phyloP scores from a whole-genome alignment of 257 asterid species.

The Solanum microdontum region DNA sequence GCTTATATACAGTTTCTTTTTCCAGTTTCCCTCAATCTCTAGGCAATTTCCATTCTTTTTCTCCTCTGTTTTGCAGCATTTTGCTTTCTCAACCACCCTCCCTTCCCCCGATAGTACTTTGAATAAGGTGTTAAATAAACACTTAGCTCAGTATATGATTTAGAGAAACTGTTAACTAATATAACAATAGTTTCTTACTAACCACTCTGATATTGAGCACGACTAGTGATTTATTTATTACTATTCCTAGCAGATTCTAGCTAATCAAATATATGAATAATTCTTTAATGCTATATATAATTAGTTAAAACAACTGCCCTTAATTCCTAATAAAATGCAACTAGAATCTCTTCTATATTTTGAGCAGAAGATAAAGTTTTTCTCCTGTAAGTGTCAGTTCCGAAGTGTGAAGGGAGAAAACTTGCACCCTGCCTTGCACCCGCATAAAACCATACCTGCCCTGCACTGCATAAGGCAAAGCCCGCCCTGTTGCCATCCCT shows the following conservation, averaged over 20 bases:
- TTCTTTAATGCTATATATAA: background rate
- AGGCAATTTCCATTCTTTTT: background rate
- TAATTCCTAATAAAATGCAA: background rate
- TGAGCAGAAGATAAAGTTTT: background rate
- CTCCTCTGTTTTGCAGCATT: background rate
- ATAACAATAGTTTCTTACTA: background rate
- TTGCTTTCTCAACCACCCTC: too few species aligned
- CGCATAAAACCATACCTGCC: background rate
- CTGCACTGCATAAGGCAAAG: background rate
- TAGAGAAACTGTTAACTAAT: background rate
- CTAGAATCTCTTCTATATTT: background rate
- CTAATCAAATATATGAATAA: background rate
- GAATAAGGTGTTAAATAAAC: background rate
- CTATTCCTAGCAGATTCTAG: background rate
- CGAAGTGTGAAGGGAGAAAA: background rate
- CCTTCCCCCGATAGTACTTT: background rate
- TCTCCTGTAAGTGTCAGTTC: background rate
- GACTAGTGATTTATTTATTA: background rate
- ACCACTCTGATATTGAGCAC: background rate
- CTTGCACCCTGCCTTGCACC: background rate
- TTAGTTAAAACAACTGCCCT: background rate
- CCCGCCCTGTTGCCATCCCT: background rate
- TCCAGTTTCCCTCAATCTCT: background rate
- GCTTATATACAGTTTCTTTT: background rate
- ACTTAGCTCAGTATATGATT: background rate